Base-by-base conservation (phyloP, 768 basidiomycete species). In the Naematelia encephala region DNA sequence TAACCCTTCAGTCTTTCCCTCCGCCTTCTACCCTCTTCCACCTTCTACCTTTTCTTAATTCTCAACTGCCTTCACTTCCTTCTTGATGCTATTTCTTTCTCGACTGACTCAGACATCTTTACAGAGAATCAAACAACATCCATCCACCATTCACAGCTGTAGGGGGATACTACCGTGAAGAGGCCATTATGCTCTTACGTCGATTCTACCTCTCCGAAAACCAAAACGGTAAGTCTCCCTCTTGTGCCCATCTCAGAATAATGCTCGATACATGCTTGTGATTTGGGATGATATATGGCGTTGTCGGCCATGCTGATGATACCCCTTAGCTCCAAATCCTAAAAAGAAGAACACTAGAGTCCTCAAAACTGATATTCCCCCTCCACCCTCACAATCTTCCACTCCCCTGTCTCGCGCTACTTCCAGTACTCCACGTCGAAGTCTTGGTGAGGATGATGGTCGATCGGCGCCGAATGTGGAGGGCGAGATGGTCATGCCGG, bases 171-270 rank as follows among this genome's bases (percentile, higher is more conserved):
- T 81, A 82, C 64, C 81, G 90, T 22, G 87, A 91, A 70, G 88
- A 90, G 60, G 88, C 90, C 2, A 92, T 93, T 69, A 84, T 92
- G 84, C 81, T 90, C 28, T 76, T 92, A 13, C 85, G 91, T 4
- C 83, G 87, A 28, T 92, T 93, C 79, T 94, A 92, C 78, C 83
- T 97, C 69, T 92, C 90, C 0, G 91, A 96, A 73, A 98, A 99
- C 75, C 81, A 81, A 5, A 91, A 93, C 69, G 94, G 94, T 92
- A 60, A 43, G 82, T 72, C n/a, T n/a, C n/a, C n/a, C n/a, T n/a
- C n/a, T n/a, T n/a, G n/a, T n/a, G n/a, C n/a, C n/a, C n/a, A n/a
- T n/a, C n/a, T n/a, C n/a, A n/a, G n/a, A n/a, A n/a, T n/a, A n/a
- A n/a, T n/a, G n/a, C n/a, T n/a, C n/a, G n/a, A n/a, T n/a, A n/a